Base-by-base conservation (phyloP, 2,329 filamentous ascomycete species). In the Botryotinia narcissicola region DNA sequence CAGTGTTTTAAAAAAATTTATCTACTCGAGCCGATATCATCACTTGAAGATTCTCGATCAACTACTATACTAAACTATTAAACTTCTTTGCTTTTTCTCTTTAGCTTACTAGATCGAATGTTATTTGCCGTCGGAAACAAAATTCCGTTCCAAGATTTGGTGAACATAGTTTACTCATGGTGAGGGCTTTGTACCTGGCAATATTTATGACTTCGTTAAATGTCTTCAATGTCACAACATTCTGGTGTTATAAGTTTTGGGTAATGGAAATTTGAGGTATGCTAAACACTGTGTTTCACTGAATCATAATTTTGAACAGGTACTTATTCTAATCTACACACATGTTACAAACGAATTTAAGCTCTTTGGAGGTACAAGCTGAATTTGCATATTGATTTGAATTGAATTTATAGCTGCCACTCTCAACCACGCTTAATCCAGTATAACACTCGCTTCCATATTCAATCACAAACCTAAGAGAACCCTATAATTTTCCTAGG, bases 171-270 rank as follows among this genome's bases (percentile, higher is more conserved):
- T 57, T 22, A 37, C 35, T n/a, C 25, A 22, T n/a, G 40, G 22
- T n/a, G 35, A n/a, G 3, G 12, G 14, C 4, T n/a, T n/a, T 40
- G 2, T 42, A 62, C 3, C 12, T 9, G 6, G 5, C 18, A 25
- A 35, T 18, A 12, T n/a, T 0, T 18, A 18, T 22, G 35, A 4
- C n/a, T 61, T 40, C 7, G 22, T 37, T 10, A 0, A 20, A 18
- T 20, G 1, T 40, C 3, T 61, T 61, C n/a, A 5, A n/a, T 18
- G 8, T 40, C 14, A n/a, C 22, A n/a, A 3, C 83, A 25, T 46
- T 25, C 12, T 46, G 10, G 29, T 16, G 5, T 6, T 66, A 7
- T 20, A 66, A 12, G 25, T 66, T n/a, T 25, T 3, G 10, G 10
- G 7, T n/a, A n/a, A 37, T 37, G 12, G 3, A n/a, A 18, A 18